Evolutionary conservation across 371 early-diverging fungal species (phyloP).

Genomic region (Batkoa obscura): DNA sequence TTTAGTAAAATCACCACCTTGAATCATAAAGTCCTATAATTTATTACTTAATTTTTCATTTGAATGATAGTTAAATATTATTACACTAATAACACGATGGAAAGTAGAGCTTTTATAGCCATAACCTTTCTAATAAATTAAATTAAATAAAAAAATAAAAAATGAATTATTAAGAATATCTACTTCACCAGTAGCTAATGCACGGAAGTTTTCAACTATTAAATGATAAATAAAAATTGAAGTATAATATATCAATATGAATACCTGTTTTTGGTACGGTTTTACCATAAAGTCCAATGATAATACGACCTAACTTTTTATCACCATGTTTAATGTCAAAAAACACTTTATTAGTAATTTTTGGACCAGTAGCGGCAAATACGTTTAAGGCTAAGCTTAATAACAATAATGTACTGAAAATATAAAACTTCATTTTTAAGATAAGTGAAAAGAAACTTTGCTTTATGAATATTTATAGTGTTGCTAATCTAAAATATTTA

Average conservation of each 20-base stretch:
- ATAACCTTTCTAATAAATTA: conserved; percentile 24
- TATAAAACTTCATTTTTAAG: too few relatives aligned
- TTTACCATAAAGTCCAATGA: conserved; percentile 19
- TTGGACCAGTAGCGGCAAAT: too few relatives aligned
- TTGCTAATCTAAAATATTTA: too few relatives aligned
- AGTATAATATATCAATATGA: neutral
- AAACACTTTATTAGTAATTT: conserved; percentile 2
- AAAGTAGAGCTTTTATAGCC: conserved; percentile 75
- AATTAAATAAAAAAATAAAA: neutral
- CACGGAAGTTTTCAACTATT: conserved; percentile 63
- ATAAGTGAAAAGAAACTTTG: too few relatives aligned
- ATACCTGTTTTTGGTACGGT: conserved; percentile 69
- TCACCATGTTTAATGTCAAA: conserved; percentile 2
- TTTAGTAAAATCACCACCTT: conserved; percentile 59
- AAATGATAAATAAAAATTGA: neutral
- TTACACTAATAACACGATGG: conserved; percentile 56
- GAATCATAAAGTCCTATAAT: conserved; percentile 45
- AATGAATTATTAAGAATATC: neutral
- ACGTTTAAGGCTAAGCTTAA: too few relatives aligned
- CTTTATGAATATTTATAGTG: too few relatives aligned
- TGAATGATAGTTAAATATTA: neutral
- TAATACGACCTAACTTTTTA: conserved; percentile 3
- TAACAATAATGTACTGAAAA: too few relatives aligned
- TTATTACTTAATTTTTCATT: neutral
- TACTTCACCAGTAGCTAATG: conserved; percentile 48